Evolutionary conservation across 2,329 filamentous ascomycete species (phyloP), one percentile per base, ranked within the genome.

Genomic region (Clonostachys solani): DNA sequence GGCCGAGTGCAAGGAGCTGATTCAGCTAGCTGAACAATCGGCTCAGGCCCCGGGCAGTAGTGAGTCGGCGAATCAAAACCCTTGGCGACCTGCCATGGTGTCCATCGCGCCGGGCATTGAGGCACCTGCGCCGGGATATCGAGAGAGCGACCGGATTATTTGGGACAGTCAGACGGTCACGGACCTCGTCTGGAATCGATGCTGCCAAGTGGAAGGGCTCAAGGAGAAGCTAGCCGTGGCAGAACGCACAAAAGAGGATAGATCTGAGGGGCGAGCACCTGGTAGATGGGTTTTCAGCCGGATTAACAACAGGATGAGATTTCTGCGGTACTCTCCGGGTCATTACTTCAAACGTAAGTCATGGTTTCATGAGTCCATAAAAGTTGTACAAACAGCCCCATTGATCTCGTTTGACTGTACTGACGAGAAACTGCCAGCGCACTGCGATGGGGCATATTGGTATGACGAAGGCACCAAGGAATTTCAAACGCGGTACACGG

Each of bases 61-160:
- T 6, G 23, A 29, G 23, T 29, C 9, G 23, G 23, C 23, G 23
- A 29, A 29, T 29, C 23, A 29, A 29, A 29, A 29, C 23, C 62
- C 69, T 2, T 92, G 88, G 89, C 71, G 75, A 44, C 78, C 81
- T 3, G 89, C 88, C 0, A 74, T 89, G 62, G 74, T 92, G 49
- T 87, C 86, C 59, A 62, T 81, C 19, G 86, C 86, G 5, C 63
- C 63, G 5, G 86, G 86, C 4, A 68, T 61, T 48, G 83, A 92
- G 64, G 64, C 72, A 4, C 62, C 83, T 40, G 66, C 74, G 5
- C 69, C 76, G 2, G 74, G 81, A 10, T 80, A 80, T 43, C 76
- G 89, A 15, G 84, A 87, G 51, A 85, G 85, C 56, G 85, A 85
- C n/a, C 77, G 89, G 4, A 88, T 92, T 52, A 85, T 94, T 54